These are phyloP conservation scores for Claviceps lovelessii DNA, from an alignment of 2,329 filamentous ascomycete species.

Conservation along the genomic window DNA sequence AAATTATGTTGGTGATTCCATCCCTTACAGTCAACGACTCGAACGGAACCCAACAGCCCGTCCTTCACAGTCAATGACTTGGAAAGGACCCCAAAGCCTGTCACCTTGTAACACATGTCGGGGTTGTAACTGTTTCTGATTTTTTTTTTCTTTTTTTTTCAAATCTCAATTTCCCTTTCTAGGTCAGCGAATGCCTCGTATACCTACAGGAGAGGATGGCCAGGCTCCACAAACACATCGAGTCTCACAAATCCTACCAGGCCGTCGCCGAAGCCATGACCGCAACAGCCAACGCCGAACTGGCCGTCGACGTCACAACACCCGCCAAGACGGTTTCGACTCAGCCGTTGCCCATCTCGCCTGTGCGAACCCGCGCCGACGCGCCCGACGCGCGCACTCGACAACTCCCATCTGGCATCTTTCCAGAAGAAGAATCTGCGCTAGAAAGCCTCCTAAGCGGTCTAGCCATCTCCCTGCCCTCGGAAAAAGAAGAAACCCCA, in stretches of 20 bases:
- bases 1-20: constrained; percentile 27
- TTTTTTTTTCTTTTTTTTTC: constrained; percentile 4
- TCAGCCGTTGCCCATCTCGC: constrained; percentile 19
- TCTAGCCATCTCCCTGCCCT: constrained; percentile 30
- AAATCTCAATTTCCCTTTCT: too few species aligned
- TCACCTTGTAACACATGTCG: not conserved
- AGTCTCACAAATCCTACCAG: constrained; percentile 33
- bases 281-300: constrained; percentile 29
- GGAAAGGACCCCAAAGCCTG: not conserved
- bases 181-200: constrained; percentile 39
- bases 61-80: not conserved
- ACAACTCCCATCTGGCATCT: constrained; percentile 23
- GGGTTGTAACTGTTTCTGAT: constrained; percentile 10
- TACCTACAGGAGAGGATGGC: constrained; percentile 35
- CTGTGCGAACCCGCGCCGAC: constrained; percentile 19
- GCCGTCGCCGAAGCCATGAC: constrained; percentile 24
- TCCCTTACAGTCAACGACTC: not conserved
- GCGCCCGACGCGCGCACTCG: constrained; percentile 10
- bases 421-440: constrained; percentile 19
- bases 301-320: constrained; percentile 16
- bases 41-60: too few species aligned
- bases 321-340: constrained; percentile 10
- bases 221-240: constrained; percentile 26
- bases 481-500: constrained; percentile 10
- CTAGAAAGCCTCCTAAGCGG: constrained; percentile 34